Percentiles rank a stretch among this genome's conserved stretches.
Conservation (phyloP, 305 asterid species). For the Stenogyne calaminthoides region DNA sequence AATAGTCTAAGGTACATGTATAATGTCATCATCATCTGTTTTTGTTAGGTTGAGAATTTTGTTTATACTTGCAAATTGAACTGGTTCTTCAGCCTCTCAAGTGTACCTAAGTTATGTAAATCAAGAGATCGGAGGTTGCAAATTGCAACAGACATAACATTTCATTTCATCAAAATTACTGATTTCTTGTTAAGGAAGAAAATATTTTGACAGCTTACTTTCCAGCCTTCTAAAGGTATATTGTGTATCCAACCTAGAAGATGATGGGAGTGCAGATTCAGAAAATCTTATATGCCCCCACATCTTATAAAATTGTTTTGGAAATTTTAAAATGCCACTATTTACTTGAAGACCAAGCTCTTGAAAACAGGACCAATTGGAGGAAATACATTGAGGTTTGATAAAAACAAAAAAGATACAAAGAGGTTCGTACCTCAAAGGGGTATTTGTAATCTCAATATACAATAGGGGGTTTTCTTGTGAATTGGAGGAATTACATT, state of each 20-base stretch:
- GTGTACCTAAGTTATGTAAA: slow-evolving; percentile 33
- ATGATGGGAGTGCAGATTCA: not conserved
- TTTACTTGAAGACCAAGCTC: not conserved
- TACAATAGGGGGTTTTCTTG: not conserved
- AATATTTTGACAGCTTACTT: no score
- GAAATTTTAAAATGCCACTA: not conserved
- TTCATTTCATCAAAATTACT: not conserved
- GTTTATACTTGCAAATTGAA: slow-evolving; percentile 28
- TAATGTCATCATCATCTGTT: slow-evolving; percentile 19
- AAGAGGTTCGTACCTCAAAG: not conserved
- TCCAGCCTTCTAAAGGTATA: not conserved
- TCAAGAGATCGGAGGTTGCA: slow-evolving; percentile 18
- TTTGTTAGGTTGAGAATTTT: slow-evolving; percentile 36
- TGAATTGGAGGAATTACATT: not conserved
- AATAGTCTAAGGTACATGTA: slow-evolving; percentile 40
- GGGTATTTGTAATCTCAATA: not conserved
- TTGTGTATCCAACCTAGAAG: not conserved
- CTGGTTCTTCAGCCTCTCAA: slow-evolving; percentile 24
- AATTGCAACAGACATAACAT: slow-evolving; percentile 1
- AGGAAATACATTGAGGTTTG: not conserved
- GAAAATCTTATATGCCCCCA: not conserved
- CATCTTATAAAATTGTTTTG: not conserved
- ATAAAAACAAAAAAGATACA: not conserved
- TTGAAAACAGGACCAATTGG: not conserved
- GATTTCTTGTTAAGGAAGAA: not conserved